A percentile compares a stretch with the other conserved stretches of the same genome.
These are phyloP conservation scores for Geotrichum aggregatum DNA, from an alignment of 1,139 yeast genomes.

Conservation along the genomic window DNA sequence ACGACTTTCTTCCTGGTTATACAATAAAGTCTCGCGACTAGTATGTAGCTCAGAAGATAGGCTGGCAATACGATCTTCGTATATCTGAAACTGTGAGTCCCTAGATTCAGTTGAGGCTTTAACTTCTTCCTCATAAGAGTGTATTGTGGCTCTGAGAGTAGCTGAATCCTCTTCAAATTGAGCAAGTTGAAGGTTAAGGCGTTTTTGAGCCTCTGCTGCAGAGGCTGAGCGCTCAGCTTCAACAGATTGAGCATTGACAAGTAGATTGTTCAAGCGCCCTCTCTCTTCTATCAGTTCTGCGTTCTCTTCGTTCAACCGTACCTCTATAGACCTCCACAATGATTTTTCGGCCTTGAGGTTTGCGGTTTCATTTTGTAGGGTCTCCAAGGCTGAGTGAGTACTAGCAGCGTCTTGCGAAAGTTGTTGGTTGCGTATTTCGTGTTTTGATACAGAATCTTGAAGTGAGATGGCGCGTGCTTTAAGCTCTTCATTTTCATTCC, in stretches of 20 bases:
- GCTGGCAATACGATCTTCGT: constrained; percentile 62
- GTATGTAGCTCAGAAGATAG: constrained; percentile 48
- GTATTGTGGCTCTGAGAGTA: constrained; percentile 47
- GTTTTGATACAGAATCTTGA: constrained; percentile 52
- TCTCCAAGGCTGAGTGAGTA: constrained; percentile 42
- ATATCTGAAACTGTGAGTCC: constrained; percentile 43
- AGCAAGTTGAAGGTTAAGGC: constrained; percentile 50
- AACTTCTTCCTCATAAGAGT: constrained; percentile 45
- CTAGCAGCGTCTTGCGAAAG: constrained; percentile 53
- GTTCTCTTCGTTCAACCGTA: constrained; percentile 52
- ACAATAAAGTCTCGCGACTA: constrained; percentile 43
- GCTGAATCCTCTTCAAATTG: constrained; percentile 49
- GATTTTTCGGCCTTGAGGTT: constrained; percentile 55
- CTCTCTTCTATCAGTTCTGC: constrained; percentile 56
- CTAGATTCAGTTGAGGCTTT: constrained; percentile 27
- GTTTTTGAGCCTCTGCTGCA: constrained; percentile 48
- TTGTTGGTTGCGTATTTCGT: constrained; percentile 55
- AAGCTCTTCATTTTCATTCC: constrained; percentile 47
- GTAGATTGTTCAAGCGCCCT: constrained; percentile 53
- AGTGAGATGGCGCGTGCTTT: constrained; percentile 46
- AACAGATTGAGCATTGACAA: constrained; percentile 53
- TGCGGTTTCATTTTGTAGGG: constrained; percentile 27
- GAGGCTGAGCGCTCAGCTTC: constrained; percentile 60
- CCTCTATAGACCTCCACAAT: constrained; percentile 48
- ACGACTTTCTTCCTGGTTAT: constrained; percentile 42